Conservation (phyloP, 352 stramenopile species). For the Peronosclerospora sorghi region DNA sequence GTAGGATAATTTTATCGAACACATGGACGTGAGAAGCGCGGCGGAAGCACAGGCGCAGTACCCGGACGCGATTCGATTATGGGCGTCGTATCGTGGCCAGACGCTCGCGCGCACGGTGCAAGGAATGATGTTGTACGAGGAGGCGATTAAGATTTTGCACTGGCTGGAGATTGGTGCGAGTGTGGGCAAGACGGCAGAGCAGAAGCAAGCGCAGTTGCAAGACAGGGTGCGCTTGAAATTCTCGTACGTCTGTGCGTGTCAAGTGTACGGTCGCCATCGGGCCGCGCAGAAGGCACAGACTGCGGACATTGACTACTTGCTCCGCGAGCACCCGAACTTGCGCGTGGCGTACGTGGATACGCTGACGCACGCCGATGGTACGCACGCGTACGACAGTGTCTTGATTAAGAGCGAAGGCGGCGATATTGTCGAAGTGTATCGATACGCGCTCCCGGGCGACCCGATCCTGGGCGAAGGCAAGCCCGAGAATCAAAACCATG, state of each 20-base stretch:
- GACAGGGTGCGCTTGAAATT: constrained; percentile 83
- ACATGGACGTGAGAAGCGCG: constrained; percentile 57
- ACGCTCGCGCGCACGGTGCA: constrained; percentile 73
- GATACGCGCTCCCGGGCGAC: constrained; percentile 69
- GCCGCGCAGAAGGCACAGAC: constrained; percentile 51
- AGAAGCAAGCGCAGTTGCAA: constrained; percentile 71
- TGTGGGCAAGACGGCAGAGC: constrained; percentile 45
- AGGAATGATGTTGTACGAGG: constrained; percentile 83
- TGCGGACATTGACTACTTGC: constrained; percentile 73
- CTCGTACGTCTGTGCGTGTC: constrained; percentile 77
- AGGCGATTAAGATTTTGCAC: constrained; percentile 80
- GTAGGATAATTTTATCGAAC: constrained; percentile 80
- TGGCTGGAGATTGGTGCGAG: constrained; percentile 77
- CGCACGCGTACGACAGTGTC: constrained; percentile 53
- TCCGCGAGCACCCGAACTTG: constrained; percentile 75
- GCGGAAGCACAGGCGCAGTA: constrained; percentile 64
- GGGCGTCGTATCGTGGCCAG: constrained; percentile 73
- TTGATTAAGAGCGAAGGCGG: constrained; percentile 71
- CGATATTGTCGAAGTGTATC: constrained; percentile 75
- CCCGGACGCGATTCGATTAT: constrained; percentile 66
- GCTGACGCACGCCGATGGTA: constrained; percentile 21
- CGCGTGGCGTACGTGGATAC: constrained; percentile 81
- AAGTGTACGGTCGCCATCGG: constrained; percentile 77
- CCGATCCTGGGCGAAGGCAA: constrained; percentile 77
- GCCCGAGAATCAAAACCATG: constrained; percentile 83